phyloP scores from a whole-genome alignment of 208 protist genomes.

The Leishmania tropica region DNA sequence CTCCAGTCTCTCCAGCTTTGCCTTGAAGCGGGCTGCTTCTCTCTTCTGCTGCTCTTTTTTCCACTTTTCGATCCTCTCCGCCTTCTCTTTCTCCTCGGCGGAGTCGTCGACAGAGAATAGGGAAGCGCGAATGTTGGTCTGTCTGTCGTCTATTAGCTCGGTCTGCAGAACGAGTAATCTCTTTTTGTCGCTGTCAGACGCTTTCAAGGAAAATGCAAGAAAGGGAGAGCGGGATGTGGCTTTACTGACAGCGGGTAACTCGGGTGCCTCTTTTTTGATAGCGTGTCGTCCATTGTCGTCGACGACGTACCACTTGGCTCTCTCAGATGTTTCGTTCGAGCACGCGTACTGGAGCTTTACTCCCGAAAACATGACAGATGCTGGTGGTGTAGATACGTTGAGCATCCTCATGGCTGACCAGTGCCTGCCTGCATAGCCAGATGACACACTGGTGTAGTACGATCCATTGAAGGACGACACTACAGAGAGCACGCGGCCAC shows the following conservation, averaged over 20 bases:
- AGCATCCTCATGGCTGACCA: slow-evolving; percentile 43
- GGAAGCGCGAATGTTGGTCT: slow-evolving; percentile 10
- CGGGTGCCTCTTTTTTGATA: neutral
- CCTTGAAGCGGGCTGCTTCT: slow-evolving; percentile 47
- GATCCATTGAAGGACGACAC: slow-evolving; percentile 16
- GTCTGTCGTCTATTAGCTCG: neutral
- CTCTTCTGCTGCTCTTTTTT: slow-evolving; percentile 33
- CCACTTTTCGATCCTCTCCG: slow-evolving; percentile 34
- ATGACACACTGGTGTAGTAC: slow-evolving; percentile 34
- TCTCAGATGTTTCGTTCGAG: slow-evolving; percentile 28
- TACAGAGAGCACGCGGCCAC: slow-evolving; percentile 22
- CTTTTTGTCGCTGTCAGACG: slow-evolving; percentile 8
- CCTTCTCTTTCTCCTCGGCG: slow-evolving; percentile 44
- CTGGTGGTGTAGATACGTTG: slow-evolving; percentile 37
- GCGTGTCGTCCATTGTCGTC: slow-evolving; percentile 13
- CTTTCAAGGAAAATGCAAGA: slow-evolving; percentile 16
- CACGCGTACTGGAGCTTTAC: slow-evolving; percentile 35
- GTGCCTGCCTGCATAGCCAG: slow-evolving; percentile 39
- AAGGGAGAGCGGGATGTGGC: neutral
- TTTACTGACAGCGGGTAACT: neutral
- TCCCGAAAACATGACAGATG: slow-evolving; percentile 31
- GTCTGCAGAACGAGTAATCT: slow-evolving; percentile 27
- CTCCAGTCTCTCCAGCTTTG: slow-evolving; percentile 41
- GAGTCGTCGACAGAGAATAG: slow-evolving; percentile 52
- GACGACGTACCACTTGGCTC: slow-evolving; percentile 21